These are phyloP conservation scores for Penicillium pancosmium DNA, from an alignment of 495 filamentous ascomycete species.

Conservation along the genomic window DNA sequence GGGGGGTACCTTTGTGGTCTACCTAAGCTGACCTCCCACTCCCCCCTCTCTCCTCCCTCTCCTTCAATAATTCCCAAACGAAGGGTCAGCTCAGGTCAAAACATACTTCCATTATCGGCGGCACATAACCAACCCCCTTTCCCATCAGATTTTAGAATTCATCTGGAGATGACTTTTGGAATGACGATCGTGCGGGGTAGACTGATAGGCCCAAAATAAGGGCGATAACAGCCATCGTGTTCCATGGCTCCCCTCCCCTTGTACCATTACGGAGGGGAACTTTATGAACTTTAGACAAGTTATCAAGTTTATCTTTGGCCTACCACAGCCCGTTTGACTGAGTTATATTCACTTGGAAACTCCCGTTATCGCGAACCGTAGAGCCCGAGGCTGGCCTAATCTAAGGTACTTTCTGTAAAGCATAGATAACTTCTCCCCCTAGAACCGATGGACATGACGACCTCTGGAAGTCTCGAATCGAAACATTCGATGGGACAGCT, in stretches of 20 bases:
- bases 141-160: slow-evolving; percentile 6
- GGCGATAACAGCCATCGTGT: slow-evolving; percentile 10
- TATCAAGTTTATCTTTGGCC: slow-evolving; percentile 11
- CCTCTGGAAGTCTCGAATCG: not conserved
- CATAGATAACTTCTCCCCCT: not conserved
- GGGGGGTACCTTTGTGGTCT: not conserved
- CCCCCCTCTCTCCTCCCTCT: not conserved
- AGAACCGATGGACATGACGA: too few relatives aligned
- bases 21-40: not conserved
- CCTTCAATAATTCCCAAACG: not conserved
- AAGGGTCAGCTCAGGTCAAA: slow-evolving; percentile 1
- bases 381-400: not conserved
- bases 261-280: not conserved
- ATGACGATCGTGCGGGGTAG: slow-evolving; percentile 33
- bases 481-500: not conserved
- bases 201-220: slow-evolving; percentile 12
- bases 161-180: slow-evolving; percentile 9
- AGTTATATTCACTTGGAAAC: not conserved
- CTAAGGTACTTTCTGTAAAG: slow-evolving; percentile 4
- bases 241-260: slow-evolving; percentile 1
- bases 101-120: slow-evolving; percentile 20
- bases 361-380: not conserved
- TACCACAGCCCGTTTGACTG: not conserved
- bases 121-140: slow-evolving; percentile 2
- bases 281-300: not conserved